phyloP scores from a whole-genome alignment of 2,329 filamentous ascomycete species.

The Aspergillus sp. region DNA sequence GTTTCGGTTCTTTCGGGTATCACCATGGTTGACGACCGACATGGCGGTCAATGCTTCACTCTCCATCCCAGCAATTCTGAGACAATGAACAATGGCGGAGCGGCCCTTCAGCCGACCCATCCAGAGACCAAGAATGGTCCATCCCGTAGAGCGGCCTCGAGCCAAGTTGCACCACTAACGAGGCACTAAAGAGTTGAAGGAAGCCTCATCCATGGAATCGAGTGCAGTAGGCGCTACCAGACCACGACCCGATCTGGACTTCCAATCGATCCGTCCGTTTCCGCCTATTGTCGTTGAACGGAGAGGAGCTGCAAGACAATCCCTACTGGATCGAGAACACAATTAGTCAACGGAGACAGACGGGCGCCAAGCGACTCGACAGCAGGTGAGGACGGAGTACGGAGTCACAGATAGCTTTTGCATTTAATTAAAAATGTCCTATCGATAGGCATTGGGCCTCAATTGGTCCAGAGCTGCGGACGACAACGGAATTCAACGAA shows the following conservation, averaged over 20 bases:
- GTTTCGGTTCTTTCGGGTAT: no score
- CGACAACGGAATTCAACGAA: not conserved
- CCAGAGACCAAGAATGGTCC: no score
- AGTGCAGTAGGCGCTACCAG: not conserved
- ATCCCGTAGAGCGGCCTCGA: not conserved
- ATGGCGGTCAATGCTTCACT: not conserved
- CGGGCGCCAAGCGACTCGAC: not conserved
- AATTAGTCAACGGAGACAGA: slow-evolving; percentile 1
- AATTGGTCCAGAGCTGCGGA: not conserved
- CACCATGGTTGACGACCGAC: no score
- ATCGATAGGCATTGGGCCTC: not conserved
- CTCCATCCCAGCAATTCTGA: not conserved
- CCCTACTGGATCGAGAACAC: slow-evolving; percentile 3
- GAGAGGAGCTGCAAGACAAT: slow-evolving; percentile 1
- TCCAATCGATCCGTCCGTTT: slow-evolving; percentile 5
- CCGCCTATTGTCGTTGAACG: slow-evolving; percentile 1
- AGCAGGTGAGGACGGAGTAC: not conserved
- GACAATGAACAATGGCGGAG: not conserved
- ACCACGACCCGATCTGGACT: not conserved
- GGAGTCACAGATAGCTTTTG: not conserved
- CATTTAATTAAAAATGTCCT: not conserved
- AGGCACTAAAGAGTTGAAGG: not conserved
- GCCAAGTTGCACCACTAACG: not conserved
- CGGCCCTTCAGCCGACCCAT: slow-evolving; percentile 4
- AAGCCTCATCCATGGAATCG: not conserved